Conservation (phyloP, 805 yeast species). For the Vanderwaltozyma tropicalis region DNA sequence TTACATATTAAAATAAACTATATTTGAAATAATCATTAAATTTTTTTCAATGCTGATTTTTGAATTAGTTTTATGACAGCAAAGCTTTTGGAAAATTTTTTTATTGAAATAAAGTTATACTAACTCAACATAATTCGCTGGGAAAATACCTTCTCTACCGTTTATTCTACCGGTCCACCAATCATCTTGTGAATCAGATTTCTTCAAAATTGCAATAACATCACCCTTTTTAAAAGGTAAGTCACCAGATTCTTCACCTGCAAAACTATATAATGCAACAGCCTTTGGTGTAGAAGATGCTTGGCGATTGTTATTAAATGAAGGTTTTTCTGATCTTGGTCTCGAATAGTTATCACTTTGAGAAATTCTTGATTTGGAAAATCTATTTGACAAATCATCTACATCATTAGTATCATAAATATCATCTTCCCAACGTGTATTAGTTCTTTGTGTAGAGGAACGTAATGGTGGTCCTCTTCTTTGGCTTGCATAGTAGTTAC, state of each 20-base stretch:
- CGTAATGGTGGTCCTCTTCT: slow-evolving; percentile 12
- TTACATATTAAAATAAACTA: too few species aligned
- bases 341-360: slow-evolving; percentile 19
- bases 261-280: slow-evolving; percentile 77
- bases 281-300: slow-evolving; percentile 47
- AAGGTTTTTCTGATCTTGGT: background rate
- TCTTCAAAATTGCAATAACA: slow-evolving; percentile 74
- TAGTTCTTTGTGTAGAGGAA: slow-evolving; percentile 15
- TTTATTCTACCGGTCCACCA: slow-evolving; percentile 97
- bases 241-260: slow-evolving; percentile 90
- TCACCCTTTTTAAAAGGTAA: slow-evolving; percentile 91
- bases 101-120: slow-evolving; percentile 18
- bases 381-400: slow-evolving; percentile 33
- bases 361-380: slow-evolving; percentile 29
- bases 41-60: too few species aligned
- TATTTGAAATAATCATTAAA: too few species aligned
- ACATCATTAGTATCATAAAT: slow-evolving; percentile 62
- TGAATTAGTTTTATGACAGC: too few species aligned
- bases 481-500: slow-evolving; percentile 30
- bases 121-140: slow-evolving; percentile 94
- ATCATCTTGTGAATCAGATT: slow-evolving; percentile 81
- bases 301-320: background rate
- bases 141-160: slow-evolving; percentile 86
- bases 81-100: too few species aligned
- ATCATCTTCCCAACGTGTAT: slow-evolving; percentile 79